phyloP scores from a whole-genome alignment of 2,329 filamentous ascomycete species.

The Raffaelea arxii region DNA sequence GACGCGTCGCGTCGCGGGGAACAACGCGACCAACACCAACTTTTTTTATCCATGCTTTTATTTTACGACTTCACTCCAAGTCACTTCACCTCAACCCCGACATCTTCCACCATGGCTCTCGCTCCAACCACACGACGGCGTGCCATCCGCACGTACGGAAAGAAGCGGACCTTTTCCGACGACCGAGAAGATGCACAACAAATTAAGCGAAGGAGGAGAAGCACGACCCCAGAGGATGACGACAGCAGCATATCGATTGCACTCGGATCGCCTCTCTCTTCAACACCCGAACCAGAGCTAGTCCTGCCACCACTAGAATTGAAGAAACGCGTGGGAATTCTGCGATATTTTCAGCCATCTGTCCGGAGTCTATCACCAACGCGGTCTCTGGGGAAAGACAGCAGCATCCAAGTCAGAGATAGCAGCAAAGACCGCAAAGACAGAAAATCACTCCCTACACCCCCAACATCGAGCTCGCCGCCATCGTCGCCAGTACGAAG shows the following conservation, averaged over 20 bases:
- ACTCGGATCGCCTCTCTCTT: no score
- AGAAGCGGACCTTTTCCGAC: slow-evolving; percentile 7
- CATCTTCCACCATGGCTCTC: slow-evolving; percentile 1
- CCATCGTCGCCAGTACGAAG: slow-evolving; percentile 5
- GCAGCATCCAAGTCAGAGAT: background rate
- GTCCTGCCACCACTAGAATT: background rate
- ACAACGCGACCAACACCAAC: no score
- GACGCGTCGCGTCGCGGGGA: no score
- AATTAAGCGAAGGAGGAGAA: background rate
- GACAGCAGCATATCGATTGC: background rate
- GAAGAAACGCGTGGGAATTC: slow-evolving; percentile 7
- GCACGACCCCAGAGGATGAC: background rate
- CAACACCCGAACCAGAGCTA: background rate
- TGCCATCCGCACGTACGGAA: slow-evolving; percentile 11
- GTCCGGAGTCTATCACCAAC: slow-evolving; percentile 1
- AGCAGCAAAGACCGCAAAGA: background rate
- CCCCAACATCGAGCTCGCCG: background rate
- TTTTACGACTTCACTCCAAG: no score
- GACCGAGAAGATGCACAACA: background rate
- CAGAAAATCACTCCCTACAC: background rate
- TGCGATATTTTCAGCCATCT: slow-evolving; percentile 13
- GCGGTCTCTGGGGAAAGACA: background rate
- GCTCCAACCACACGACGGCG: slow-evolving; percentile 1
- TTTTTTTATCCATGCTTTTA: no score
- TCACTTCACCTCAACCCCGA: background rate